phyloP scores from a whole-genome alignment of 768 basidiomycete genomes.

The Trametes sanguinea region DNA sequence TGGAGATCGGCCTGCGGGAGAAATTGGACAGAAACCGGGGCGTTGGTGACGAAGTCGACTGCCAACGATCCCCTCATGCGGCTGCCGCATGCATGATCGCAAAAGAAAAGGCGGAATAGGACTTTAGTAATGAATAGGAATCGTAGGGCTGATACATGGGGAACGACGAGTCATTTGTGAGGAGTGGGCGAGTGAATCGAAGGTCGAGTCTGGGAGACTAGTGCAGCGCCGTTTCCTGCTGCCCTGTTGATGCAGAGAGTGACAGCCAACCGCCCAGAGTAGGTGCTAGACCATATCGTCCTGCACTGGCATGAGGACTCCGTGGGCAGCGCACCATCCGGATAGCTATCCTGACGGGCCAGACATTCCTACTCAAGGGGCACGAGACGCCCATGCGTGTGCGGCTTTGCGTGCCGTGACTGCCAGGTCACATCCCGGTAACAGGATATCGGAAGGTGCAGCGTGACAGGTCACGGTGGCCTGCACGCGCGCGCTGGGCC shows the following conservation, averaged over 20 bases:
- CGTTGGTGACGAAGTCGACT: conserved; percentile 13
- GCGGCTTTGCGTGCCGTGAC: neutral
- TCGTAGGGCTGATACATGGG: neutral
- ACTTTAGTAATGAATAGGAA: conserved; percentile 1
- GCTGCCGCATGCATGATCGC: conserved; percentile 12
- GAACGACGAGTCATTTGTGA: neutral
- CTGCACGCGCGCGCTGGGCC: no score
- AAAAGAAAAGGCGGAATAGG: conserved; percentile 1
- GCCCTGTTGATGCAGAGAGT: neutral
- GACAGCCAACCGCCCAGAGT: neutral
- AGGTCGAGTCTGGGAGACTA: neutral
- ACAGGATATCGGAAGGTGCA: neutral
- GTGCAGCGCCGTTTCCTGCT: conserved; percentile 9
- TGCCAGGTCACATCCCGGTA: neutral
- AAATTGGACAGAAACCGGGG: conserved; percentile 1
- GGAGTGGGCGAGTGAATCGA: conserved; percentile 2
- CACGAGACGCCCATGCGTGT: neutral
- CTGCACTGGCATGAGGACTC: neutral
- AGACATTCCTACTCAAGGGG: neutral
- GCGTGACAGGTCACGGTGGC: neutral
- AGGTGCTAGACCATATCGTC: neutral
- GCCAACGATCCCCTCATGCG: conserved; percentile 9
- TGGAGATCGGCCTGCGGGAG: neutral
- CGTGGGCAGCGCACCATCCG: neutral
- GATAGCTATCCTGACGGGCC: neutral